Percentiles rank a stretch among this genome's conserved stretches.
These are phyloP conservation scores for Solanum chacoense DNA, from an alignment of 305 asterid species.

Conservation along the genomic window DNA sequence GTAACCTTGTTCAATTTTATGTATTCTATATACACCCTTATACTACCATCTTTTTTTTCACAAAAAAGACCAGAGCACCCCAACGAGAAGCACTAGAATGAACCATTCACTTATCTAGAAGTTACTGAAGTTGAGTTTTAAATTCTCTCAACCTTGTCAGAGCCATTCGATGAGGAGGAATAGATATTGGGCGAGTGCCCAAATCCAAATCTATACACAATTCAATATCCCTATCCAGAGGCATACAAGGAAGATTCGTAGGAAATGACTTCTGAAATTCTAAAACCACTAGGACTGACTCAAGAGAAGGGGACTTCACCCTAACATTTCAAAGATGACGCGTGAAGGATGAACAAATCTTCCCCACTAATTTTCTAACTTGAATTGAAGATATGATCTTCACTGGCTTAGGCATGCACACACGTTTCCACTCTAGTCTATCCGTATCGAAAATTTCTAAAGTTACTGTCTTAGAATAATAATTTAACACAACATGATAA, in stretches of 20 bases:
- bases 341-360: background rate
- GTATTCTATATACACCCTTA: background rate
- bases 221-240: background rate
- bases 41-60: background rate
- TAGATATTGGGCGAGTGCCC: background rate
- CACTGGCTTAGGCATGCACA: background rate
- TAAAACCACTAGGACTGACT: background rate
- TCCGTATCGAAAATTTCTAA: no score
- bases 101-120: background rate
- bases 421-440: background rate
- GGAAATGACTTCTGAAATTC: background rate
- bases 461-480: background rate
- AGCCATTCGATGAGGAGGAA: background rate
- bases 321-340: background rate
- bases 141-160: background rate
- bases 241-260: background rate
- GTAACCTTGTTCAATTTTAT: background rate
- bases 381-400: background rate
- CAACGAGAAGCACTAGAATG: background rate
- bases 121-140: background rate
- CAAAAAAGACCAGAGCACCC: background rate
- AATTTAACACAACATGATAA: background rate
- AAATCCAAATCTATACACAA: background rate
- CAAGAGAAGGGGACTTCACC: background rate
- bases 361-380: background rate